phyloP scores from a whole-genome alignment of 495 filamentous ascomycete genomes.

The Elasticomyces elasticus region DNA sequence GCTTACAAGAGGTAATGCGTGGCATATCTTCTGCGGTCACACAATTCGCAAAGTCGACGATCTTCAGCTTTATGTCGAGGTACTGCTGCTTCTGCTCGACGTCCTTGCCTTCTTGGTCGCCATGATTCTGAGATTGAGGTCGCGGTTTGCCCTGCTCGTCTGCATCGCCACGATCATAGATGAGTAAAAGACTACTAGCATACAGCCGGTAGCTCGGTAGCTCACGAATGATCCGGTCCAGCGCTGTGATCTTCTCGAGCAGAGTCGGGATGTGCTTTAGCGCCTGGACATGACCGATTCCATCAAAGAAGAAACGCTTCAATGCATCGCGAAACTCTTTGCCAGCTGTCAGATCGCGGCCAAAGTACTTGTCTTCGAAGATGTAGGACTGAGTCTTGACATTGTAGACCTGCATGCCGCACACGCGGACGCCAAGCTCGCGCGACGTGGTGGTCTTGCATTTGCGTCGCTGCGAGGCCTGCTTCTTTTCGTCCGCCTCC shows the following conservation, averaged over 20 bases:
- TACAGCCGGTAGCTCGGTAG: conserved; percentile 89
- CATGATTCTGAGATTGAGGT: conserved; percentile 31
- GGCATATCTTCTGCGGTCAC: conserved; percentile 68
- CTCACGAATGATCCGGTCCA: conserved; percentile 72
- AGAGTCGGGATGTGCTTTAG: conserved; percentile 77
- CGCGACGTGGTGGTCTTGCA: conserved; percentile 86
- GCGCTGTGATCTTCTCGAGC: conserved; percentile 64
- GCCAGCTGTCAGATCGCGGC: conserved; percentile 77
- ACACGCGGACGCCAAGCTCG: conserved; percentile 83
- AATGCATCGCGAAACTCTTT: conserved; percentile 83
- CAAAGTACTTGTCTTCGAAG: conserved; percentile 97
- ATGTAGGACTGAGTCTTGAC: conserved; percentile 68
- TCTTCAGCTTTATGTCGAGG: conserved; percentile 75
- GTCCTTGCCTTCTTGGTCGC: conserved; percentile 38
- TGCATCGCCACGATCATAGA: conserved; percentile 71
- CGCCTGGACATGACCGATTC: conserved; percentile 67
- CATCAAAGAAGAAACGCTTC: conserved; percentile 82
- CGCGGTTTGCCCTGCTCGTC: conserved; percentile 25
- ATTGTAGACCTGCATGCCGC: conserved; percentile 95
- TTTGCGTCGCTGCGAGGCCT: conserved; percentile 82
- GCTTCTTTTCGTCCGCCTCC: conserved; percentile 86
- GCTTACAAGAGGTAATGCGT: conserved; percentile 35
- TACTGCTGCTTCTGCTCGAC: conserved; percentile 18
- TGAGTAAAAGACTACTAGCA: conserved; percentile 83
- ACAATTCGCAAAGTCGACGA: conserved; percentile 97